A percentile compares a stretch with the other conserved stretches of the same genome.
Evolutionary conservation across 2,329 filamentous ascomycete genomes (phyloP).

Genomic region (Fusarium hainanense): DNA sequence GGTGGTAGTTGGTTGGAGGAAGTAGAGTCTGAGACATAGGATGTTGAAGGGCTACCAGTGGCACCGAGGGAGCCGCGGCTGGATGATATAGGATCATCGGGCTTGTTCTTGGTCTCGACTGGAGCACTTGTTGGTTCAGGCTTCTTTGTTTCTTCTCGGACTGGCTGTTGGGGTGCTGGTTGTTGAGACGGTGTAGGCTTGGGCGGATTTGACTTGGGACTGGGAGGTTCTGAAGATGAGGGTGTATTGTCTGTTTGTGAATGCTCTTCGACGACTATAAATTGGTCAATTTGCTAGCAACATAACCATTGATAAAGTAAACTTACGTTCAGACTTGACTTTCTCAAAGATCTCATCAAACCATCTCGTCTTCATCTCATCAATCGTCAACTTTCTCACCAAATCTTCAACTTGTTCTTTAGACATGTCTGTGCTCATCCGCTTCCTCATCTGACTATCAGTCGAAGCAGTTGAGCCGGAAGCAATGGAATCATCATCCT

Average conservation of each 20-base stretch:
- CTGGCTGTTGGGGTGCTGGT: constrained; percentile 30
- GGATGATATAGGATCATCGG: neutral
- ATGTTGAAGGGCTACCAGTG: constrained; percentile 27
- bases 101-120: neutral
- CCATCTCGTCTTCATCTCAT: constrained; percentile 44
- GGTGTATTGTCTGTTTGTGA: constrained; percentile 25
- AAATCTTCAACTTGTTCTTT: constrained; percentile 44
- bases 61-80: constrained; percentile 15
- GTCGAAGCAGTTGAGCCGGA: constrained; percentile 35
- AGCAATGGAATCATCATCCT: constrained; percentile 27
- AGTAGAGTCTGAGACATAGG: constrained; percentile 37
- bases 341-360: constrained; percentile 45
- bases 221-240: constrained; percentile 36
- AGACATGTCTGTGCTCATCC: constrained; percentile 41
- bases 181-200: constrained; percentile 8
- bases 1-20: constrained; percentile 28
- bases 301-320: neutral
- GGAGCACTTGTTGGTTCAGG: neutral
- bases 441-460: constrained; percentile 34
- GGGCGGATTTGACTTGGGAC: constrained; percentile 30
- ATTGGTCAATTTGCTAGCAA: neutral
- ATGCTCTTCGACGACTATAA: constrained; percentile 40
- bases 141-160: constrained; percentile 36
- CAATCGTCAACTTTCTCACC: constrained; percentile 40
- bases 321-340: constrained; percentile 45